These are phyloP conservation scores for Arthrobotrys entomopaga DNA, from an alignment of 2,329 filamentous ascomycete genomes.

Conservation along the genomic window DNA sequence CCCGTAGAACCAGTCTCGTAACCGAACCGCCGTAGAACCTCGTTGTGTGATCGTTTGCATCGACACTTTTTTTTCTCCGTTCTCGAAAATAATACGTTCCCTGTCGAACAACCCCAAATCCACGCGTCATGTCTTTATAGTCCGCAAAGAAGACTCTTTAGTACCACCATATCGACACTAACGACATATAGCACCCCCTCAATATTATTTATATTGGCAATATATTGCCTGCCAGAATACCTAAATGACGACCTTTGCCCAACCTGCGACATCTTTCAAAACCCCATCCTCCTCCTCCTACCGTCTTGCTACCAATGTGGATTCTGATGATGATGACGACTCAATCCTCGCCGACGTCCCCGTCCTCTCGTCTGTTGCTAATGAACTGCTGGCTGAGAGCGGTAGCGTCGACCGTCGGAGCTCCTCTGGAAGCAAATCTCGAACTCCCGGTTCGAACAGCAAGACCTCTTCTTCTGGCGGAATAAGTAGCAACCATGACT, in stretches of 20 bases:
- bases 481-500: constrained; percentile 29
- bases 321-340: constrained; percentile 51
- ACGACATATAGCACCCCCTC: constrained; percentile 7
- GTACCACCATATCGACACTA: constrained; percentile 16
- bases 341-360: constrained; percentile 48
- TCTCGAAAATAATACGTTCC: constrained; percentile 18
- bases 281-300: constrained; percentile 43
- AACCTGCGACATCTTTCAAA: constrained; percentile 36
- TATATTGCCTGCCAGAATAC: neutral
- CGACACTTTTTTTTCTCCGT: constrained; percentile 14
- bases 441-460: constrained; percentile 50
- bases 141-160: constrained; percentile 26
- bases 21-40: neutral
- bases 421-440: constrained; percentile 36
- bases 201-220: neutral
- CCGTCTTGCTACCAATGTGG: constrained; percentile 36
- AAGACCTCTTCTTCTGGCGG: constrained; percentile 45
- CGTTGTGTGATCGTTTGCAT: constrained; percentile 8
- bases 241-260: constrained; percentile 52
- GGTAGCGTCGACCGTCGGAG: constrained; percentile 37
- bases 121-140: constrained; percentile 55
- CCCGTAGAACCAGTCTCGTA: neutral
- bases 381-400: constrained; percentile 50
- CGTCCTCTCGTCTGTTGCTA: constrained; percentile 50
- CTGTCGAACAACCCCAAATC: constrained; percentile 6